A percentile compares a stretch with the other conserved stretches of the same genome.
Conservation (phyloP, 1,284 basidiomycete species). For the Violaceomyces palustris region DNA sequence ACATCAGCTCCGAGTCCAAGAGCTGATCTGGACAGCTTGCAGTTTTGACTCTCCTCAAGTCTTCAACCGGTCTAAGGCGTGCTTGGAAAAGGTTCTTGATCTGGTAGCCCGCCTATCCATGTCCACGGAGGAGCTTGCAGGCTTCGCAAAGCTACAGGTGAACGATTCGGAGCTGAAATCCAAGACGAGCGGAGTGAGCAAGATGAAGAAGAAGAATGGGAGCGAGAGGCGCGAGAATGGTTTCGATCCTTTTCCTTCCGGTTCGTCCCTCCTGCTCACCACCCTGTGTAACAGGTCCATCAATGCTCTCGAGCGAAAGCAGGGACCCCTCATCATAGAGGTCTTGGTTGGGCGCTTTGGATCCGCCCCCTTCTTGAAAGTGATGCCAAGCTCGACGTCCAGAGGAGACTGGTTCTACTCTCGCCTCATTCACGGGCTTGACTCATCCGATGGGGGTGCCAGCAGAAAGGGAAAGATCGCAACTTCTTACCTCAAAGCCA, state of each 20-base stretch:
- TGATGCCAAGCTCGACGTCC: conserved; percentile 2
- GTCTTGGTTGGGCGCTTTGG: conserved; percentile 20
- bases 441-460: conserved; percentile 23
- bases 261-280: too few relatives aligned
- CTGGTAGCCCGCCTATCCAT: conserved; percentile 9
- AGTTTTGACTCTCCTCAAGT: conserved; percentile 21
- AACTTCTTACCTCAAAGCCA: conserved; percentile 9
- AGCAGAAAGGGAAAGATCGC: conserved; percentile 17
- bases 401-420: conserved; percentile 15
- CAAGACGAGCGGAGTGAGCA: too few relatives aligned
- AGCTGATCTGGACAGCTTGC: conserved; percentile 28
- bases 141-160: too few relatives aligned
- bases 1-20: conserved; percentile 16
- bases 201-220: too few relatives aligned
- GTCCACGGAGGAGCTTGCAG: too few relatives aligned
- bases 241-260: too few relatives aligned
- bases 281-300: conserved; percentile 13
- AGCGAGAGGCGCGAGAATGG: too few relatives aligned
- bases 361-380: conserved; percentile 14
- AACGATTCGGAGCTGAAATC: too few relatives aligned
- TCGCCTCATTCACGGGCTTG: conserved; percentile 25
- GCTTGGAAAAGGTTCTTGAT: conserved; percentile 13
- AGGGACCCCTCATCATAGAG: conserved; percentile 24
- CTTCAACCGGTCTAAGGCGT: conserved; percentile 13
- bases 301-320: conserved; percentile 21